Conservation (phyloP, 495 filamentous ascomycete species). For the Aspergillus indologenus region DNA sequence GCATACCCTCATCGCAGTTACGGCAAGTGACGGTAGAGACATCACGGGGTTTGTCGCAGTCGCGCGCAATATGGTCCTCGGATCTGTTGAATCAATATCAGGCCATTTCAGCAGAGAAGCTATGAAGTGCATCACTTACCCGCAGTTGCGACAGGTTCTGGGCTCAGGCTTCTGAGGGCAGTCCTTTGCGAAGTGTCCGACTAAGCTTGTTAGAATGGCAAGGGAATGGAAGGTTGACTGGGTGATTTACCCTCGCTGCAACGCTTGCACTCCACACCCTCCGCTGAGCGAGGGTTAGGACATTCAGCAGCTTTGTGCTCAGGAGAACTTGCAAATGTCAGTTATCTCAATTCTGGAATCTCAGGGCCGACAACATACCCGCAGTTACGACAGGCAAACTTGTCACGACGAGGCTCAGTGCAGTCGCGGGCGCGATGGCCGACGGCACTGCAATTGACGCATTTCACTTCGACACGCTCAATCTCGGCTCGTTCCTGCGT, state of each 20-base stretch:
- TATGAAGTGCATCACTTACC: slow-evolving; percentile 30
- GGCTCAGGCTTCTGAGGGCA: slow-evolving; percentile 61
- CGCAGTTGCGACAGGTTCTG: slow-evolving; percentile 63
- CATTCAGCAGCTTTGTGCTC: slow-evolving; percentile 62
- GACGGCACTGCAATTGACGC: slow-evolving; percentile 70
- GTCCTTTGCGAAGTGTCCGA: slow-evolving; percentile 80
- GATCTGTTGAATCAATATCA: slow-evolving; percentile 30
- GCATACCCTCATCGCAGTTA: slow-evolving; percentile 62
- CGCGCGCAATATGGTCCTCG: slow-evolving; percentile 52
- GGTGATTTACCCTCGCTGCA: slow-evolving; percentile 63
- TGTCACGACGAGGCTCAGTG: slow-evolving; percentile 55
- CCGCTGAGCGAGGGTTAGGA: slow-evolving; percentile 67
- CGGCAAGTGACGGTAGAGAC: slow-evolving; percentile 54
- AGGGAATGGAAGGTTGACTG: background rate
- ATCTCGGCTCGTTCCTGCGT: slow-evolving; percentile 53
- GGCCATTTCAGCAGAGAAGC: background rate
- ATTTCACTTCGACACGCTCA: slow-evolving; percentile 56
- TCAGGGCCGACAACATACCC: slow-evolving; percentile 45
- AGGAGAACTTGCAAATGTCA: slow-evolving; percentile 37
- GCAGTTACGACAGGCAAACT: slow-evolving; percentile 79
- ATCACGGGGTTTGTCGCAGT: slow-evolving; percentile 54
- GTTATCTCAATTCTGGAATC: slow-evolving; percentile 12
- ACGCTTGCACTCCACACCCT: slow-evolving; percentile 74
- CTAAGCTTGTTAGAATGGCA: slow-evolving; percentile 33
- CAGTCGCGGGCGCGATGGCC: slow-evolving; percentile 73